Base-by-base conservation (phyloP, 352 stramenopile species). In the Pythium folliculosum region DNA sequence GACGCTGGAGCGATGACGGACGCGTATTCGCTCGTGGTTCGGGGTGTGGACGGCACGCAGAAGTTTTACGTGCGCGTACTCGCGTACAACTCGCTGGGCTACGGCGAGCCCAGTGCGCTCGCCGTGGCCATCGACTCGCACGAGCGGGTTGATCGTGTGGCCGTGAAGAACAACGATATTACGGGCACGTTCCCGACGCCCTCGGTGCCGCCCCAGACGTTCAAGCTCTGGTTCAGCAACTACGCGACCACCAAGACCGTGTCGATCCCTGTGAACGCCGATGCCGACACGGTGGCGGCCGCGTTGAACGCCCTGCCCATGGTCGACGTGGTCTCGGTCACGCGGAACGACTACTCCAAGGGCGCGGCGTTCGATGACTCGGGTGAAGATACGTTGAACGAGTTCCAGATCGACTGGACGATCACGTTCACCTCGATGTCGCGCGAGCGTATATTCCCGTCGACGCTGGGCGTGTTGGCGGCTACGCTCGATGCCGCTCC, bases 61-160 rank as follows among this genome's bases (percentile, higher is more conserved):
- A 63, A 76, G 19, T 95, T 97, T 47, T 95, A 86, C 58, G 83
- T 96, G 22, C 86, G 90, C 17, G 79, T 97, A 22, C 68, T 95
- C 3, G 88, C 90, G 8, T 90, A 91, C 61, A 98, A 97, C 60
- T 72, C 70, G 13, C 72, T 82, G 3, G 89, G 88, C 0, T 94
- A 94, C 32, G 88, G 88, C 3, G 68, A 83, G 19, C 78, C 84
- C 3, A 71, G 63, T 19, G 69, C 65, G 19, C 57, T 80, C 9
- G 84, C 86, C 0, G 61, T 50, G 9, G 74, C 84, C 5, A 67
- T 82, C 2, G 76, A 87, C 22, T 70, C 78, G 0, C 84, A 91
- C 43, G 64, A 84, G 23, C 82, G 87, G 1, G 27, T 94, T 2
- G 75, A 73, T 6, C 75, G 86, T 7, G 35, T 94, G 0, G 71